A percentile compares a stretch with the other conserved stretches of the same genome.
phyloP scores from a whole-genome alignment of 345 rosid species.

The Viola odorata region DNA sequence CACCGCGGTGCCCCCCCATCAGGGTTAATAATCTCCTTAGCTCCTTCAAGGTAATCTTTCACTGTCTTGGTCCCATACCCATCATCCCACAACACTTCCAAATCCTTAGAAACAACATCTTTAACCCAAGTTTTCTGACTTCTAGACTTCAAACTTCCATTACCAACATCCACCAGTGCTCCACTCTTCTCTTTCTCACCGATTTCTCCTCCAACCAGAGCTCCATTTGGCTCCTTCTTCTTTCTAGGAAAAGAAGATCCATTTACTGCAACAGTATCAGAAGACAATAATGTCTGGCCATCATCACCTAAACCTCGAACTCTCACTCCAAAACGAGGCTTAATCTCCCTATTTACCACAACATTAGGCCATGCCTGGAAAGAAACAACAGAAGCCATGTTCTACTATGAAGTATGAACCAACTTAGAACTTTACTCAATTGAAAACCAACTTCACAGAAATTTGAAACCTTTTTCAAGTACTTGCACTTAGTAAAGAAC shows the following conservation, averaged over 20 bases:
- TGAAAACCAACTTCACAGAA: no score
- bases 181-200: constrained; percentile 6
- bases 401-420: constrained; percentile 1
- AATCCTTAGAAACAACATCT: constrained; percentile 27
- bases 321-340: constrained; percentile 34
- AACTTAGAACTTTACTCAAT: background rate
- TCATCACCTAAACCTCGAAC: constrained; percentile 36
- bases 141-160: constrained; percentile 26
- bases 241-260: constrained; percentile 30
- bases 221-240: constrained; percentile 20
- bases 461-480: background rate
- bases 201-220: background rate
- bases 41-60: constrained; percentile 53
- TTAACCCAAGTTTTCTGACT: constrained; percentile 22
- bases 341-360: constrained; percentile 18
- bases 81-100: constrained; percentile 82
- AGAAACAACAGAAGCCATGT: constrained; percentile 32
- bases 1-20: constrained; percentile 85
- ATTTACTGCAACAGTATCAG: constrained; percentile 27
- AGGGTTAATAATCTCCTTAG: constrained; percentile 51
- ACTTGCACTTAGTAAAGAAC: background rate
- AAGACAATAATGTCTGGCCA: constrained; percentile 27
- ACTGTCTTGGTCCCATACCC: constrained; percentile 61
- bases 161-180: constrained; percentile 22
- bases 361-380: constrained; percentile 24